Evolutionary conservation across 2,329 filamentous ascomycete species (phyloP).

Genomic region (Claviceps pusilla): DNA sequence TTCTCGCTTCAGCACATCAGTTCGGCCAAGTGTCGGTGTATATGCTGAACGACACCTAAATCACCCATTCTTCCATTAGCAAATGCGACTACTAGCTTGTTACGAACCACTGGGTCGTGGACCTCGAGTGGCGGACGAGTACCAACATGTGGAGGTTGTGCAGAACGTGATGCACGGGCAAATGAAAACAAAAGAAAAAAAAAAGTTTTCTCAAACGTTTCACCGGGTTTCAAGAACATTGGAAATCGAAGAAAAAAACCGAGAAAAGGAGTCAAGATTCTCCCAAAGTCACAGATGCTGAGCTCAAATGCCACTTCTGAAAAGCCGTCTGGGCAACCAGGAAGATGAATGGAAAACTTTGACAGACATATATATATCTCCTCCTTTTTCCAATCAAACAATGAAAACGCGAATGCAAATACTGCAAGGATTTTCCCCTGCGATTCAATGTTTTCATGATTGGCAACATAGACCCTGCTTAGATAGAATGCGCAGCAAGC

Average conservation of each 20-base stretch:
- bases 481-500: neutral
- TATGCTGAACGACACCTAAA: neutral
- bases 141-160: neutral
- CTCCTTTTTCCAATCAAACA: neutral
- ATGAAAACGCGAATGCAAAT: neutral
- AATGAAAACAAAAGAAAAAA: neutral
- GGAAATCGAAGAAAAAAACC: neutral
- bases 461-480: neutral
- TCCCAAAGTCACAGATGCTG: neutral
- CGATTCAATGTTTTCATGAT: neutral
- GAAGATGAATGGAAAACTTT: neutral
- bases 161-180: neutral
- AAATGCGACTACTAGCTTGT: neutral
- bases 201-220: neutral
- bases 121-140: neutral
- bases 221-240: neutral
- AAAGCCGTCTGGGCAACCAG: neutral
- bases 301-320: neutral
- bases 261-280: neutral
- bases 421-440: neutral
- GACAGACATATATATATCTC: neutral
- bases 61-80: neutral
- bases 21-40: neutral
- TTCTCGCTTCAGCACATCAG: neutral
- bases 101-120: neutral